phyloP scores from a whole-genome alignment of 495 filamentous ascomycete genomes.

The Penicillium lagena region DNA sequence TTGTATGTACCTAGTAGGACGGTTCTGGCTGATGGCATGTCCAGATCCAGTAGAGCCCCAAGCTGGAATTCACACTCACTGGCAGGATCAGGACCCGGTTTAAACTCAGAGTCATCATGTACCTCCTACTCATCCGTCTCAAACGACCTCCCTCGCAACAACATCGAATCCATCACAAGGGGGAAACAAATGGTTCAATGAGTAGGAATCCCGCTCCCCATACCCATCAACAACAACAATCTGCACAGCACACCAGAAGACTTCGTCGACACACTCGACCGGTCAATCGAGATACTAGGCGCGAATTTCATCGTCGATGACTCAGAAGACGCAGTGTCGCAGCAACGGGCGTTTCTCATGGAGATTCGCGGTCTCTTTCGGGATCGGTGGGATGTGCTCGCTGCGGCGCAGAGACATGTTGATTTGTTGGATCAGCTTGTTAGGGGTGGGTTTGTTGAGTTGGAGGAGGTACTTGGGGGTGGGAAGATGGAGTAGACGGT shows the following conservation, averaged over 20 bases:
- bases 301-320: neutral
- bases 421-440: neutral
- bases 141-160: too few species aligned
- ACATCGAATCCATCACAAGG: too few species aligned
- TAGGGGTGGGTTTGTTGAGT: neutral
- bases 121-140: too few species aligned
- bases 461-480: neutral
- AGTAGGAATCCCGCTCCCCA: neutral
- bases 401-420: neutral
- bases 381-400: neutral
- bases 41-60: too few species aligned
- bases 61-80: too few species aligned
- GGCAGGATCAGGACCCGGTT: too few species aligned
- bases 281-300: neutral
- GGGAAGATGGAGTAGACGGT: too few species aligned
- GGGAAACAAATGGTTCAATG: neutral
- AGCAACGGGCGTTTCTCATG: neutral
- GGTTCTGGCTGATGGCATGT: too few species aligned
- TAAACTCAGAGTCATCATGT: too few species aligned
- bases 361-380: neutral
- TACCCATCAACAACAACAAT: neutral
- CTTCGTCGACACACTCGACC: neutral
- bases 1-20: neutral
- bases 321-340: neutral
- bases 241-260: neutral